Conservation (phyloP, 1,284 basidiomycete genomes). For the Somion occarium region DNA sequence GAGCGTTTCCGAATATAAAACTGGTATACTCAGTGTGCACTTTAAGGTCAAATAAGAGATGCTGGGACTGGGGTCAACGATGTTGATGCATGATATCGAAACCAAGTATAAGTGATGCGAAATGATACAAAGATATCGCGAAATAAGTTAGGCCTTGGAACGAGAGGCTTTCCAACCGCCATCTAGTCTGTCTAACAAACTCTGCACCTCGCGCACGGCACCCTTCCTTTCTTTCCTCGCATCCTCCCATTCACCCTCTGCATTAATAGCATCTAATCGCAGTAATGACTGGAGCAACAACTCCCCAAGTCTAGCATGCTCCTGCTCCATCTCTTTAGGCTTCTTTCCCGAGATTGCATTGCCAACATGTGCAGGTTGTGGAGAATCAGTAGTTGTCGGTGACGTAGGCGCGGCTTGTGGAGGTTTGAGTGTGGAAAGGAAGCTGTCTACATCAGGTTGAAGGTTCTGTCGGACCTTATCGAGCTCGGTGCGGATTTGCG, state of each 20-base stretch:
- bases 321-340: slow-evolving; percentile 29
- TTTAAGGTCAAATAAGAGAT: no score
- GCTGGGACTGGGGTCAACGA: no score
- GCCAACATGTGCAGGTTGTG: background rate
- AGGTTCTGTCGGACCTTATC: slow-evolving; percentile 48
- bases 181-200: slow-evolving; percentile 51
- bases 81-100: no score
- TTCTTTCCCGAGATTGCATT: slow-evolving; percentile 5
- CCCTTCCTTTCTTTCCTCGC: slow-evolving; percentile 70
- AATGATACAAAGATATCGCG: no score
- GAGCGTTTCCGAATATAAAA: no score
- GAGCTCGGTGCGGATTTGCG: slow-evolving; percentile 57
- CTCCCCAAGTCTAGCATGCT: slow-evolving; percentile 64
- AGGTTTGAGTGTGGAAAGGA: slow-evolving; percentile 40
- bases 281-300: slow-evolving; percentile 73
- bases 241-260: slow-evolving; percentile 65
- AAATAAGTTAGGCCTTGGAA: no score
- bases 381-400: slow-evolving; percentile 14
- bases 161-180: slow-evolving; percentile 44
- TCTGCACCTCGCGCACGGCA: slow-evolving; percentile 67
- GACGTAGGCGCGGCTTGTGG: slow-evolving; percentile 14
- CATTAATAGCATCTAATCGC: slow-evolving; percentile 66
- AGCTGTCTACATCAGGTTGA: slow-evolving; percentile 48
- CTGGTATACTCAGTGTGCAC: no score
- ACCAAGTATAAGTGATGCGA: no score